Conservation (phyloP, 176 grass and related monocot genomes). For the Zoysia pacifica region DNA sequence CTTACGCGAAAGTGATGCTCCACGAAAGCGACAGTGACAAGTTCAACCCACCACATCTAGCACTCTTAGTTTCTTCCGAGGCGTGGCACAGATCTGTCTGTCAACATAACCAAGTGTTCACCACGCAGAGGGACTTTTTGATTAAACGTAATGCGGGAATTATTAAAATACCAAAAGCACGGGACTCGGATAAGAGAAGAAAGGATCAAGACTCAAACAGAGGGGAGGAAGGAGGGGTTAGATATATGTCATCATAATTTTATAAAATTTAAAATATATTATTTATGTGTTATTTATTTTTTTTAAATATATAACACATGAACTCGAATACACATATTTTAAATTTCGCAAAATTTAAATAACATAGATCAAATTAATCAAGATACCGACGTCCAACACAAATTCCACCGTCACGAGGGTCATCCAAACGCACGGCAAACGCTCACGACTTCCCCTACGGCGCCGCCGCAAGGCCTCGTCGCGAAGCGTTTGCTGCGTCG, state of each 20-base stretch:
- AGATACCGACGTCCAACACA: not conserved
- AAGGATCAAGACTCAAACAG: not conserved
- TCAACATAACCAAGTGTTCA: not conserved
- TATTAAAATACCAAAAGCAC: too few species aligned
- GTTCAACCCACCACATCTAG: not conserved
- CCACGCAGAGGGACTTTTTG: too few species aligned
- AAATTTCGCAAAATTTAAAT: too few species aligned
- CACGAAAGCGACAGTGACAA: not conserved
- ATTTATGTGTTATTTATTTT: too few species aligned
- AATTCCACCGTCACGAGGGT: not conserved
- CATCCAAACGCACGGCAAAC: conserved; percentile 8
- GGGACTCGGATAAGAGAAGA: not conserved
- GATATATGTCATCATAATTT: too few species aligned
- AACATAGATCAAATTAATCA: too few species aligned
- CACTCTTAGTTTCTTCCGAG: not conserved
- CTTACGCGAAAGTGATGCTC: not conserved
- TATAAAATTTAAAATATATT: too few species aligned
- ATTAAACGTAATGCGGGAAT: too few species aligned
- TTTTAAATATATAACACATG: too few species aligned
- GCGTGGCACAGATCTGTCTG: not conserved
- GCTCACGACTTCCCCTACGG: not conserved
- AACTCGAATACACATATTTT: too few species aligned
- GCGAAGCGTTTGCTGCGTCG: conserved; percentile 11
- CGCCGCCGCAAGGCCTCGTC: conserved; percentile 4
- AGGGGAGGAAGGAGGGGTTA: too few species aligned